Evolutionary conservation across 1,284 basidiomycete genomes (phyloP).

Genomic region (Paramarasmius palmivorus): DNA sequence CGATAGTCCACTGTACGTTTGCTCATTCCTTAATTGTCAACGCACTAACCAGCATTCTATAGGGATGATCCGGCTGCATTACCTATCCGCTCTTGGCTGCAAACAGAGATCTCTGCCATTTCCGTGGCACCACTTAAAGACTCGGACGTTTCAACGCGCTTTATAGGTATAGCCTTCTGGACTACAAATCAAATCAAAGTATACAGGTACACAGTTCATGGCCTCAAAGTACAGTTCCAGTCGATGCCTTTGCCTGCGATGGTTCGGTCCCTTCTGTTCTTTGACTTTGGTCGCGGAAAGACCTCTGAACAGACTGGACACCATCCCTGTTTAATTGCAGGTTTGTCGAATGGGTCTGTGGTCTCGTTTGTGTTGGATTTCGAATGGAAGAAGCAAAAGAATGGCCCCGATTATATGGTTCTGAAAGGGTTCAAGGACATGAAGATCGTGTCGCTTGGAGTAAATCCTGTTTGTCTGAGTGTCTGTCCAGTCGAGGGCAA

Average conservation of each 20-base stretch:
- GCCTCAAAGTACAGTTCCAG: constrained; percentile 44
- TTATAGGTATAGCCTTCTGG: constrained; percentile 80
- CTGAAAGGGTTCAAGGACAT: constrained; percentile 48
- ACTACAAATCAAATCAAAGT: constrained; percentile 65
- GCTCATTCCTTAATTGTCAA: constrained; percentile 14
- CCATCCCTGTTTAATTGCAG: constrained; percentile 70
- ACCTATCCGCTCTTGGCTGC: constrained; percentile 11
- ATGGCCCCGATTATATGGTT: constrained; percentile 30
- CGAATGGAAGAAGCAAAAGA: not conserved
- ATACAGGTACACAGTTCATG: constrained; percentile 35
- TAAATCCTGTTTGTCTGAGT: constrained; percentile 62
- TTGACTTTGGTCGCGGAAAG: constrained; percentile 54
- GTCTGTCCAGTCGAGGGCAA: constrained; percentile 50
- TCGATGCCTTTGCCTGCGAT: constrained; percentile 53
- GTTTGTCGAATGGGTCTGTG: constrained; percentile 82
- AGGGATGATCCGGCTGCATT: not conserved
- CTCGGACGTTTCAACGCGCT: constrained; percentile 43
- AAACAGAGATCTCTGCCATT: constrained; percentile 62
- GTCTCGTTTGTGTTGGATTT: constrained; percentile 48
- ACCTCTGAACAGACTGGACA: constrained; percentile 35
- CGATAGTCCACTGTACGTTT: not conserved
- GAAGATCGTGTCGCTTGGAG: constrained; percentile 70
- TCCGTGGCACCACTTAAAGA: constrained; percentile 59
- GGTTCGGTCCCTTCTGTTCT: constrained; percentile 71
- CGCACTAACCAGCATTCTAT: constrained; percentile 2